Conservation (phyloP, 805 yeast species). For the Ogataea nitratoaversa region DNA sequence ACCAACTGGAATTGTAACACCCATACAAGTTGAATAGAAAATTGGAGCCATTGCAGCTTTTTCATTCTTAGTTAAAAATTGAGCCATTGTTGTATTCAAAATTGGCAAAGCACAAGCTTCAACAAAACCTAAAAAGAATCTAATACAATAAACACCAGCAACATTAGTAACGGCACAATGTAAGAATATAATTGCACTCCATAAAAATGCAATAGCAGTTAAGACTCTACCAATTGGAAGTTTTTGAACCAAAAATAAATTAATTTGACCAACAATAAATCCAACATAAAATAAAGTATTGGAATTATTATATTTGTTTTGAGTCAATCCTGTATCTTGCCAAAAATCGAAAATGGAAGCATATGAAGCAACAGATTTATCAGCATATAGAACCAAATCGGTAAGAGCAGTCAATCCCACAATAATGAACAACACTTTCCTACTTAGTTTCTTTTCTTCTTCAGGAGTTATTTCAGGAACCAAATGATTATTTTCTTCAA, state of each 20-base stretch:
- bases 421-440: slow-evolving; percentile 14
- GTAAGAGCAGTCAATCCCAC: slow-evolving; percentile 16
- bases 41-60: slow-evolving; percentile 50
- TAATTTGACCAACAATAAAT: slow-evolving; percentile 40
- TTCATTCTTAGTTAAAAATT: slow-evolving; percentile 42
- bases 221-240: slow-evolving; percentile 38
- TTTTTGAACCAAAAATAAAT: slow-evolving; percentile 40
- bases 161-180: slow-evolving; percentile 41
- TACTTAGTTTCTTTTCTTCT: slow-evolving; percentile 7
- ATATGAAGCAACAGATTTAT: slow-evolving; percentile 36
- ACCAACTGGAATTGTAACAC: slow-evolving; percentile 40
- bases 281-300: slow-evolving; percentile 48
- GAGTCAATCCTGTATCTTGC: slow-evolving; percentile 39
- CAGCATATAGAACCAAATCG: slow-evolving; percentile 27
- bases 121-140: slow-evolving; percentile 50
- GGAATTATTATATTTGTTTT: slow-evolving; percentile 38
- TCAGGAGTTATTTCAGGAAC: slow-evolving; percentile 11
- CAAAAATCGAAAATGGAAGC: slow-evolving; percentile 36
- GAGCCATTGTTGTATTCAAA: slow-evolving; percentile 44
- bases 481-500: slow-evolving; percentile 12
- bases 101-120: slow-evolving; percentile 43
- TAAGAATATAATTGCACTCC: slow-evolving; percentile 41
- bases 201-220: slow-evolving; percentile 30
- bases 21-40: slow-evolving; percentile 49
- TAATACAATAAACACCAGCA: slow-evolving; percentile 41